Base-by-base conservation (phyloP, 345 rosid species). In the Citrus glauca region DNA sequence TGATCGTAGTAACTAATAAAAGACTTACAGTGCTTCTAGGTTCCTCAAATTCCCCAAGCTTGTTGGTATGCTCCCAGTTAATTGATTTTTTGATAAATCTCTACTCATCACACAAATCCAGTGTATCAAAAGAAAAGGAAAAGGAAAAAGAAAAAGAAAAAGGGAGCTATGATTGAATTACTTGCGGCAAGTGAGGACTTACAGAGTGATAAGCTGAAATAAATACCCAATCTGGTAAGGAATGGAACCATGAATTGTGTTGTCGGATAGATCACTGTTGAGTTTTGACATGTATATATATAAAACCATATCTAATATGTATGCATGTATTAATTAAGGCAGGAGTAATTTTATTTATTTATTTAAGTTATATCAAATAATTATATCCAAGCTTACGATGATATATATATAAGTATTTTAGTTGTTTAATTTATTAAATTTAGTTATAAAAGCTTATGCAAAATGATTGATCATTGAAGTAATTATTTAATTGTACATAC, bases 211-310 rank as follows among this genome's bases (percentile, higher is more conserved):
- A 22, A 73, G 76, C 2, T n/a, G 7, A 59, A 22, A n/a, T 25
- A 73, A 73, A 16, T 37, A 11, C n/a, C 66, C 55, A 1, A 73
- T 10, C 3, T 35, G 3, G 22, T 35, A 22, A 24, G 66, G 76
- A 33, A 73, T 73, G 14, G 32, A 56, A 73, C 48, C 66, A n/a
- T 24, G 55, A 59, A 73, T 6, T n/a, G 24, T 32, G 50, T 56
- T 56, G 48, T 72, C 14, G 7, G 64, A 72, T 14, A 72, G 64
- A 56, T 33, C 75, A 33, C 65, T 72, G 65, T 56, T 56, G 65
- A 55, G 61, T 72, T 32, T 32, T 4, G 13, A 10, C 4, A 10
- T 10, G 4, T 16, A 55, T 50, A 10, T 10, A 7, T 16, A 71
- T 50, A 45, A 53, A 70, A 70, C 9, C n/a, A 22, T 35, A 35